Evolutionary conservation across 2,329 filamentous ascomycete genomes (phyloP).

Genomic region (Fusarium stilboides): DNA sequence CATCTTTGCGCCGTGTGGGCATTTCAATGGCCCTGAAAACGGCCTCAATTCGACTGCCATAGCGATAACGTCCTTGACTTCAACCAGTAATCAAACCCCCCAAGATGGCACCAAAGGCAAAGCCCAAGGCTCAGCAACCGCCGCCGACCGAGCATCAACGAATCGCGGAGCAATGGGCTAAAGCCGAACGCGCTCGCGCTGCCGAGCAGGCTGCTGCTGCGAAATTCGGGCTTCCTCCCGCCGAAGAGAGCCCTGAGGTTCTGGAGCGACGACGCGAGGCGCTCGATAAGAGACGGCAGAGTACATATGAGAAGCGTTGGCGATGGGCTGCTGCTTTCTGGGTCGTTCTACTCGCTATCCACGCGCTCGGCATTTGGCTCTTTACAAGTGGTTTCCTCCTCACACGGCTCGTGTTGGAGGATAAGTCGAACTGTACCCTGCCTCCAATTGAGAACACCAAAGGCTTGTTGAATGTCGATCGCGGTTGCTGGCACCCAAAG

Average conservation of each 20-base stretch:
- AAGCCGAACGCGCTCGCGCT: slow-evolving; percentile 66
- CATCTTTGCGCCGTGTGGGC: slow-evolving; percentile 21
- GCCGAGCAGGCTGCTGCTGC: slow-evolving; percentile 56
- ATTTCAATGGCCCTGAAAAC: slow-evolving; percentile 49
- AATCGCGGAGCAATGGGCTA: slow-evolving; percentile 68
- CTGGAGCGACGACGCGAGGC: slow-evolving; percentile 63
- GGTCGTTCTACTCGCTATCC: slow-evolving; percentile 78
- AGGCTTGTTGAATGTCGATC: slow-evolving; percentile 62
- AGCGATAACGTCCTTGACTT: slow-evolving; percentile 32
- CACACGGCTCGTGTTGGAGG: slow-evolving; percentile 84
- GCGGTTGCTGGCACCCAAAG: slow-evolving; percentile 96
- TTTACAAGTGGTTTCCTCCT: slow-evolving; percentile 97
- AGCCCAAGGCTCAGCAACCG: slow-evolving; percentile 47
- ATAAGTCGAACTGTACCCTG: slow-evolving; percentile 78
- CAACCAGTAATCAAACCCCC: slow-evolving; percentile 2
- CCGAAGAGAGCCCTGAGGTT: slow-evolving; percentile 55
- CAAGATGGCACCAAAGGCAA: slow-evolving; percentile 51
- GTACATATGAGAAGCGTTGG: slow-evolving; percentile 67
- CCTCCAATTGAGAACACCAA: slow-evolving; percentile 73
- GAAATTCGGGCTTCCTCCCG: slow-evolving; percentile 51
- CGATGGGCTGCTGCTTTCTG: slow-evolving; percentile 77
- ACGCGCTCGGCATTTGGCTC: slow-evolving; percentile 86
- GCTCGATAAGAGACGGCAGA: slow-evolving; percentile 65
- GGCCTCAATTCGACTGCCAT: slow-evolving; percentile 33
- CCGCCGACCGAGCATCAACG: slow-evolving; percentile 64